Evolutionary conservation across 768 basidiomycete species (phyloP).

Genomic region (Suillus fuscotomentosus): DNA sequence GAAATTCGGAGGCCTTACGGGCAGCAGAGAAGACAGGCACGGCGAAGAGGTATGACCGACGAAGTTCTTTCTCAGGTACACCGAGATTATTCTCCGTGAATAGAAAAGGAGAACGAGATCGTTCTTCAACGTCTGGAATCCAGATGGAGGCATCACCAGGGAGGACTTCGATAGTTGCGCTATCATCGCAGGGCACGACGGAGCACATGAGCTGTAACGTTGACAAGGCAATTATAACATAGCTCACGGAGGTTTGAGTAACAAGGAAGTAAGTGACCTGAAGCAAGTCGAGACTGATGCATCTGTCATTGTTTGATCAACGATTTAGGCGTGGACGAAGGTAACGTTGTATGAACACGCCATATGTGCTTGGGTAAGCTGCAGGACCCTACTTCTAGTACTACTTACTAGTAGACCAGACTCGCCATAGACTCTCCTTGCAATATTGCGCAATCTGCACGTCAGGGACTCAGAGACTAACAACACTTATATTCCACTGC

Average conservation of each 20-base stretch:
- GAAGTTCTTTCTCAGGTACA: slow-evolving; percentile 57
- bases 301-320: background rate
- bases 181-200: slow-evolving; percentile 2
- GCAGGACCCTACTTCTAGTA: no score
- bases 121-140: slow-evolving; percentile 27
- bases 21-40: slow-evolving; percentile 32
- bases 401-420: no score
- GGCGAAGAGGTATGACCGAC: slow-evolving; percentile 49
- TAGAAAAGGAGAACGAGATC: slow-evolving; percentile 48
- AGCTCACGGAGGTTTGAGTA: slow-evolving; percentile 28
- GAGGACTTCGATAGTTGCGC: slow-evolving; percentile 56
- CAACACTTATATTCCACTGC: background rate
- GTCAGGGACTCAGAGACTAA: slow-evolving; percentile 14
- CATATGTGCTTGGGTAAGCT: no score
- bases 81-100: slow-evolving; percentile 61
- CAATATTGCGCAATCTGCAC: background rate
- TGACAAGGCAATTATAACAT: background rate
- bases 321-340: background rate
- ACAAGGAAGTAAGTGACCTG: slow-evolving; percentile 22
- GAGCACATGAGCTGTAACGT: background rate
- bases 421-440: slow-evolving; percentile 7
- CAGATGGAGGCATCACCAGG: slow-evolving; percentile 56
- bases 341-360: background rate
- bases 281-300: slow-evolving; percentile 11
- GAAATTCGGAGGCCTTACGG: slow-evolving; percentile 11